phyloP scores from a whole-genome alignment of 352 stramenopile species.

The Plasmopara muralis region DNA sequence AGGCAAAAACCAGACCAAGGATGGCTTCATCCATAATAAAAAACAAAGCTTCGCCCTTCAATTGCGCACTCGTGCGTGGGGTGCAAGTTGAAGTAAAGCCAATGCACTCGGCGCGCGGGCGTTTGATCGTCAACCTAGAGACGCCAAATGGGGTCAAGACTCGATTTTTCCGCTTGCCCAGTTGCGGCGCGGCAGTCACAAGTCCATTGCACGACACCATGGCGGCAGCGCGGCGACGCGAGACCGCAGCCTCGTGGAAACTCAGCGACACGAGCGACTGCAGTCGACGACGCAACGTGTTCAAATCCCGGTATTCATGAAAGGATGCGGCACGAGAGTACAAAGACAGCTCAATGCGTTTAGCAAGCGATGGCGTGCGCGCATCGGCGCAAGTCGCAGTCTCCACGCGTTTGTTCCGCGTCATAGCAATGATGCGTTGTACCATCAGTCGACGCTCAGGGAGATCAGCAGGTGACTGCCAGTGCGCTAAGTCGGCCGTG shows the following conservation, averaged over 20 bases:
- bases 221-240: slow-evolving; percentile 30
- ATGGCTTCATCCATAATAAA: slow-evolving; percentile 71
- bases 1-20: slow-evolving; percentile 59
- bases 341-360: slow-evolving; percentile 80
- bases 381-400: slow-evolving; percentile 32
- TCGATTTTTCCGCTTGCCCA: slow-evolving; percentile 51
- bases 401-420: slow-evolving; percentile 49
- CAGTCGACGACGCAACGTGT: slow-evolving; percentile 69
- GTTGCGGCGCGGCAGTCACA: slow-evolving; percentile 24
- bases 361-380: slow-evolving; percentile 73
- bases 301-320: slow-evolving; percentile 80
- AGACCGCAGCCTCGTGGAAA: slow-evolving; percentile 76
- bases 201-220: slow-evolving; percentile 7
- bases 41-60: slow-evolving; percentile 31
- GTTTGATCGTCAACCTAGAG: slow-evolving; percentile 55
- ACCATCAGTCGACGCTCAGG: slow-evolving; percentile 78
- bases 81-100: slow-evolving; percentile 20
- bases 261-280: slow-evolving; percentile 84
- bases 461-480: slow-evolving; percentile 77
- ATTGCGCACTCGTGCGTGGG: slow-evolving; percentile 6
- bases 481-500: slow-evolving; percentile 70
- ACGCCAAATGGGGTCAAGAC: slow-evolving; percentile 41
- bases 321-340: slow-evolving; percentile 79
- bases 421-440: slow-evolving; percentile 85
- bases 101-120: slow-evolving; percentile 29